These are phyloP conservation scores for Dipteronia sinensis DNA, from an alignment of 345 rosid species.

Conservation along the genomic window DNA sequence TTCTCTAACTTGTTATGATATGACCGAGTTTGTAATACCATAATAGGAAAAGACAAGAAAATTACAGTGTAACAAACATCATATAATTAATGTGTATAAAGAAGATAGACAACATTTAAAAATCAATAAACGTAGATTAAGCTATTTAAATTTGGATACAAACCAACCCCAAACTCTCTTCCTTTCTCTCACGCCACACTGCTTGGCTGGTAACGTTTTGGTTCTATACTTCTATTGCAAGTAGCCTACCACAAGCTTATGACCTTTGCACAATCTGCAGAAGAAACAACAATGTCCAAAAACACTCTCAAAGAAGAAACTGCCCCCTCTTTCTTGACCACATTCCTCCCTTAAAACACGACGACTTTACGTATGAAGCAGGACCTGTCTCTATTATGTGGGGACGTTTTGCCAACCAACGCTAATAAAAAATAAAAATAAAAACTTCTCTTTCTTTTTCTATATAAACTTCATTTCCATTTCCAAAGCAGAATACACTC, in stretches of 20 bases:
- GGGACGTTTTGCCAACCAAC: slow-evolving; percentile 28
- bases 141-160: slow-evolving; percentile 44
- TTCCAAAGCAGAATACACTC: neutral
- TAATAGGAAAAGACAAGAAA: neutral
- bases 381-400: slow-evolving; percentile 35
- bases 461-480: slow-evolving; percentile 35
- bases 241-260: slow-evolving; percentile 47
- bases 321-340: neutral
- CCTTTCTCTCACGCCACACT: slow-evolving; percentile 25
- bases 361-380: neutral
- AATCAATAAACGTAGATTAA: slow-evolving; percentile 9
- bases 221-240: slow-evolving; percentile 42
- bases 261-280: slow-evolving; percentile 18
- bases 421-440: slow-evolving; percentile 8
- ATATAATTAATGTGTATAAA: neutral
- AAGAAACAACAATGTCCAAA: slow-evolving; percentile 6
- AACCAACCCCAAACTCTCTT: slow-evolving; percentile 21
- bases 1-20: neutral
- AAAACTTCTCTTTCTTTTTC: slow-evolving; percentile 18
- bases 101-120: neutral
- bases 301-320: neutral
- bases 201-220: slow-evolving; percentile 55
- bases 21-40: neutral
- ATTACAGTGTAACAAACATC: neutral
- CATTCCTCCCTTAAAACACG: neutral